Percentiles rank a stretch among this genome's conserved stretches.
Conservation (phyloP, 257 asterid species). For the Ligustrum vulgare region DNA sequence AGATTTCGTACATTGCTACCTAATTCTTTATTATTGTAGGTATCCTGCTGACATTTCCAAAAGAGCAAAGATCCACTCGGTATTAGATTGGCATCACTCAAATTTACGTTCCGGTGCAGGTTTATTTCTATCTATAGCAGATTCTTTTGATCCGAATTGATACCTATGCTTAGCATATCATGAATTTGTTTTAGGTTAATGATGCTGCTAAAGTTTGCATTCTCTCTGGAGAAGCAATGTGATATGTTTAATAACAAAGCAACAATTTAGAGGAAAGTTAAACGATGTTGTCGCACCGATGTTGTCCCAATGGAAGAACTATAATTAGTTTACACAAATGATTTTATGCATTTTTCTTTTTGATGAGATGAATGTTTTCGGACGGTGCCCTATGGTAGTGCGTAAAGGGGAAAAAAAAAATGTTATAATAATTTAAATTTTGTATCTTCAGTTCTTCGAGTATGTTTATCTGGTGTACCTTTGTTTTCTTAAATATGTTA, state of each 20-base stretch:
- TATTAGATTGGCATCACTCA: conserved; percentile 91
- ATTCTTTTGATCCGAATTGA: neutral
- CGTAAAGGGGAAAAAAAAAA: neutral
- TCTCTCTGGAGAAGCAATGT: neutral
- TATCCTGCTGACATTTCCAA: conserved; percentile 78
- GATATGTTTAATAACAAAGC: conserved; percentile 5
- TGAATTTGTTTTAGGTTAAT: neutral
- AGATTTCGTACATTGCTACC: conserved; percentile 9
- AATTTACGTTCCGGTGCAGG: conserved; percentile 87
- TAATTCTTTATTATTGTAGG: conserved; percentile 42
- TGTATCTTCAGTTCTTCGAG: neutral
- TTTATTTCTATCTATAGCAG: conserved; percentile 23
- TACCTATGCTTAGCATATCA: neutral
- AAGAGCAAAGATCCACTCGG: conserved; percentile 82
- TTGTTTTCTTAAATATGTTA: conserved; percentile 17
- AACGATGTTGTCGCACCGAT: too few species aligned
- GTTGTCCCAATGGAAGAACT: conserved; percentile 6
- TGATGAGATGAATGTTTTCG: neutral
- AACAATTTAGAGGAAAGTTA: conserved; percentile 3
- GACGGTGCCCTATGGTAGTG: neutral
- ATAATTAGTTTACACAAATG: neutral
- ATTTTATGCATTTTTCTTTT: neutral
- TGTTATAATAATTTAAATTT: neutral
- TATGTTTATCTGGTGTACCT: neutral
- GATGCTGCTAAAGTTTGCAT: neutral